Evolutionary conservation across 805 yeast species (phyloP).

Genomic region (Priceomyces melissophilus): DNA sequence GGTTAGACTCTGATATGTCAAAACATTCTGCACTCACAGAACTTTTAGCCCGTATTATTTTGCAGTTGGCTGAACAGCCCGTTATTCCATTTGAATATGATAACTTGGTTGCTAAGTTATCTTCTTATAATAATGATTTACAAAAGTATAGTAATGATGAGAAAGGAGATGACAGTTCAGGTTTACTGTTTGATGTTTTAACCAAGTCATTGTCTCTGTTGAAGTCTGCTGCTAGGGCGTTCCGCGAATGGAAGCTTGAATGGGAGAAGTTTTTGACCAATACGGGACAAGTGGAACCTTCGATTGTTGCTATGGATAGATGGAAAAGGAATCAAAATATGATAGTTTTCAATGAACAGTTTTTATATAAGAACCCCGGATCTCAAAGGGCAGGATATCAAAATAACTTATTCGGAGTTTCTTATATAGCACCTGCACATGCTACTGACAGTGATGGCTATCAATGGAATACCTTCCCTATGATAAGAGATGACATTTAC

Average conservation of each 20-base stretch:
- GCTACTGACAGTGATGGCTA: conserved; percentile 21
- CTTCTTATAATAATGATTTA: conserved; percentile 45
- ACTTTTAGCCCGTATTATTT: conserved; percentile 47
- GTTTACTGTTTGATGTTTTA: conserved; percentile 22
- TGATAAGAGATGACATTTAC: conserved; percentile 63
- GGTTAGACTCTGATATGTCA: conserved; percentile 55
- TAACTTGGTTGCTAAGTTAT: conserved; percentile 43
- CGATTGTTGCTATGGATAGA: conserved; percentile 65
- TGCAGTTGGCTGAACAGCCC: conserved; percentile 73
- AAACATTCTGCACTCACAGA: conserved; percentile 56
- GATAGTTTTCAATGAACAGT: conserved; percentile 49
- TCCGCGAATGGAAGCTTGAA: conserved; percentile 53
- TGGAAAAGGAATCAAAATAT: conserved; percentile 79
- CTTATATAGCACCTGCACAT: conserved; percentile 50
- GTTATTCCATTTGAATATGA: conserved; percentile 64
- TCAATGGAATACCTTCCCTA: conserved; percentile 70
- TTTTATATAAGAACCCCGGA: conserved; percentile 44
- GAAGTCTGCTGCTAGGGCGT: conserved; percentile 38
- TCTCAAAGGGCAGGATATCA: conserved; percentile 60
- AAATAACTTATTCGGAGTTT: conserved; percentile 69
- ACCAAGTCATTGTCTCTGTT: conserved; percentile 20
- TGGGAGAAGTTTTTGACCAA: conserved; percentile 52
- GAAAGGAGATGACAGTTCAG: conserved; percentile 16
- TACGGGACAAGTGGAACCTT: conserved; percentile 63
- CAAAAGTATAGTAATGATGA: conserved; percentile 30